These are phyloP conservation scores for Nitzschia putrida DNA, from an alignment of 108 stramenopile genomes.

Conservation along the genomic window DNA sequence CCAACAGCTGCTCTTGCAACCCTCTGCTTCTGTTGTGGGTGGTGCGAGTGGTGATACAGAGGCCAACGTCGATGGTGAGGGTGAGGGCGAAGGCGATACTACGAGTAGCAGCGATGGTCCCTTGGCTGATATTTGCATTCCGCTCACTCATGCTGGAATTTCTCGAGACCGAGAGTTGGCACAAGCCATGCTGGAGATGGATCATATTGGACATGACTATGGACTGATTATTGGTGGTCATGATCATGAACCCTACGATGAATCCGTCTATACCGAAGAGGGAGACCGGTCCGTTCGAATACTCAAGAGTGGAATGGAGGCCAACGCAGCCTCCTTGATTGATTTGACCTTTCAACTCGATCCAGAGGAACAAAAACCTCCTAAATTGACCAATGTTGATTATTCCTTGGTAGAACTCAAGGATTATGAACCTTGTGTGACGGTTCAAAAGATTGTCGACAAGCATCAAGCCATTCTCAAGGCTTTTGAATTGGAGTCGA, in stretches of 20 bases:
- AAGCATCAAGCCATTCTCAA: slow-evolving; percentile 52
- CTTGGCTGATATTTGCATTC: slow-evolving; percentile 22
- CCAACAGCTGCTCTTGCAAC: neutral
- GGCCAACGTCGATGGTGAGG: too few relatives aligned
- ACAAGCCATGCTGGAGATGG: slow-evolving; percentile 27
- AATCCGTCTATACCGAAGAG: slow-evolving; percentile 31
- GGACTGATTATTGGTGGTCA: slow-evolving; percentile 82
- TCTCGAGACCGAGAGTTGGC: slow-evolving; percentile 62
- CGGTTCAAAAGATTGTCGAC: slow-evolving; percentile 54
- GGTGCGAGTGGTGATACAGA: too few relatives aligned
- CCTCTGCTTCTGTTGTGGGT: too few relatives aligned
- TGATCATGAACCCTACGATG: slow-evolving; percentile 66
- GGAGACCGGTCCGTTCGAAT: slow-evolving; percentile 37
- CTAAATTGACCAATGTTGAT: slow-evolving; percentile 21
- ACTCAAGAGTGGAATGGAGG: slow-evolving; percentile 72
- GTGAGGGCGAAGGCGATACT: neutral
- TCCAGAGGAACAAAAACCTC: slow-evolving; percentile 10
- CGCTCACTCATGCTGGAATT: slow-evolving; percentile 71
- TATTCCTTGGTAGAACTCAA: slow-evolving; percentile 46
- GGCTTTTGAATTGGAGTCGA: slow-evolving; percentile 55
- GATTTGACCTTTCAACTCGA: slow-evolving; percentile 55
- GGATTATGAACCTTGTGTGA: slow-evolving; percentile 40
- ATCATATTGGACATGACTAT: neutral
- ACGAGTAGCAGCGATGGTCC: neutral
- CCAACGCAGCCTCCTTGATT: slow-evolving; percentile 55